Percentiles rank a stretch among this genome's conserved stretches.
phyloP scores from a whole-genome alignment of 495 filamentous ascomycete species.

The Letharia columbiana region DNA sequence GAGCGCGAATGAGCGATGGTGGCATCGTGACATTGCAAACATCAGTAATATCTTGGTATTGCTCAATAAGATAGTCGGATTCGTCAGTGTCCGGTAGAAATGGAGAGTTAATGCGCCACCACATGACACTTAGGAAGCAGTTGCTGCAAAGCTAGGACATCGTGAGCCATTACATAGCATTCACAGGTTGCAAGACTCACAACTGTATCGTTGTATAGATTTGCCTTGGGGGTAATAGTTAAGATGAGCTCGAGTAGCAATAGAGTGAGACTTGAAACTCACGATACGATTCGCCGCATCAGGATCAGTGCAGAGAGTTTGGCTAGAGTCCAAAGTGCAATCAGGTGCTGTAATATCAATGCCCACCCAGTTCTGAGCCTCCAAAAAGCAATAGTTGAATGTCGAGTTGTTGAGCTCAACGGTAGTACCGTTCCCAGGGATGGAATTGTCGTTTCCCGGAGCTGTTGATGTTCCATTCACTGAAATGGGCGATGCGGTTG shows the following conservation, averaged over 20 bases:
- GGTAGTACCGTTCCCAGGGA: not conserved
- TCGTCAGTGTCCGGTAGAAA: not conserved
- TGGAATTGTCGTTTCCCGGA: not conserved
- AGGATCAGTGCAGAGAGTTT: not conserved
- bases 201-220: not conserved
- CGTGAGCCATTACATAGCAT: not conserved
- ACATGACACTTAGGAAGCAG: not conserved
- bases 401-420: not conserved
- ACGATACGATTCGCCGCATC: not conserved
- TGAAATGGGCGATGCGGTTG: not conserved
- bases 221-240: not conserved
- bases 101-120: not conserved
- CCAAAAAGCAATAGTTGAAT: not conserved
- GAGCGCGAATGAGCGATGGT: not conserved
- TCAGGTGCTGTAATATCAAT: not conserved
- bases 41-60: not conserved
- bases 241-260: not conserved
- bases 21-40: not conserved
- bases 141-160: not conserved
- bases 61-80: not conserved
- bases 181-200: no score
- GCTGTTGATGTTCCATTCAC: not conserved
- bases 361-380: not conserved
- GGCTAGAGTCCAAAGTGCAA: not conserved
- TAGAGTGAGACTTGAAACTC: not conserved